phyloP scores from a whole-genome alignment of 108 stramenopile species.

The Conticribra guillardii region DNA sequence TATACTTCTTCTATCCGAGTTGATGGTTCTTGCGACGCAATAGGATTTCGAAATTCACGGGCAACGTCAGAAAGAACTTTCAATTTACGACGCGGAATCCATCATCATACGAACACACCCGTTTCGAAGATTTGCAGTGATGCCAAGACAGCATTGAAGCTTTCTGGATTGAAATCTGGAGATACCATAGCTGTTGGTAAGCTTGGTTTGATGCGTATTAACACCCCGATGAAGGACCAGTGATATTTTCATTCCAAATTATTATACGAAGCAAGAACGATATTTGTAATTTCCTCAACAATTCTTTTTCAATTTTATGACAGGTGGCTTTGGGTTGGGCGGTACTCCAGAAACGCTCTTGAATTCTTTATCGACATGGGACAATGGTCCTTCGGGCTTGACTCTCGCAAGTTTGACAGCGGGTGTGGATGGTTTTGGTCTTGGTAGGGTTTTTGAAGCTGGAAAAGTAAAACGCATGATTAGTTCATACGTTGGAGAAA shows the following conservation, averaged over 20 bases:
- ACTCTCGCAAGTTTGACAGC: constrained; percentile 87
- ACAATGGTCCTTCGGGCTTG: constrained; percentile 58
- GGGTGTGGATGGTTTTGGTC: constrained; percentile 80
- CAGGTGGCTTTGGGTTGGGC: constrained; percentile 79
- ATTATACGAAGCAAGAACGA: no score
- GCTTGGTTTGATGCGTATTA: no score
- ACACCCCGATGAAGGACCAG: not conserved
- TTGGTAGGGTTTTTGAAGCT: constrained; percentile 80
- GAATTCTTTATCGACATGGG: constrained; percentile 44
- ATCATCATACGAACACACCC: constrained; percentile 41
- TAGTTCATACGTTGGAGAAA: constrained; percentile 92
- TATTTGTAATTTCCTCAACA: not conserved
- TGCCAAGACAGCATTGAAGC: constrained; percentile 46
- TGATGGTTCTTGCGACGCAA: no score
- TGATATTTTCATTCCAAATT: not conserved
- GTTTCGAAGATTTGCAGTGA: constrained; percentile 42
- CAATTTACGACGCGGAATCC: constrained; percentile 15
- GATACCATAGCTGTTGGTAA: constrained; percentile 49
- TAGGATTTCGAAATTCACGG: no score
- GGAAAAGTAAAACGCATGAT: constrained; percentile 89
- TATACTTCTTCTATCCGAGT: no score
- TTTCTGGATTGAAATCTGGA: constrained; percentile 46
- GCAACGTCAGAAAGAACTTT: no score
- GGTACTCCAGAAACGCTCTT: constrained; percentile 82
- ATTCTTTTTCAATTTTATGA: constrained; percentile 10